Evolutionary conservation across 1,284 basidiomycete genomes (phyloP).

Genomic region (Flammula alnicola): DNA sequence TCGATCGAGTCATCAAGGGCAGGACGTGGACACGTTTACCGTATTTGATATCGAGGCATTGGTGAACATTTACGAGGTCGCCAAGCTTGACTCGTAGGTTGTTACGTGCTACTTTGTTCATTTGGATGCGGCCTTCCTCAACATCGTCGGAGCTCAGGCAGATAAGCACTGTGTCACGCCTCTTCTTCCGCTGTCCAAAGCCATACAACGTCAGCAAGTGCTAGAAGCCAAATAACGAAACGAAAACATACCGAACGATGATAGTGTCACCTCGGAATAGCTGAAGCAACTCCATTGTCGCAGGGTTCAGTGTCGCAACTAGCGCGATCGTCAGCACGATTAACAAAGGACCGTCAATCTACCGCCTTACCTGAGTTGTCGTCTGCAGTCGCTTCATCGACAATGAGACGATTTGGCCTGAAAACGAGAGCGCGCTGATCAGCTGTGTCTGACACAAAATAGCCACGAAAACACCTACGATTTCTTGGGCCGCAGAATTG

Average conservation of each 20-base stretch:
- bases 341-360: background rate
- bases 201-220: slow-evolving; percentile 4
- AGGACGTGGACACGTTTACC: slow-evolving; percentile 97
- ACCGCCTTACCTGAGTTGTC: slow-evolving; percentile 82
- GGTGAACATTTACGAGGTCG: slow-evolving; percentile 94
- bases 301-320: slow-evolving; percentile 94
- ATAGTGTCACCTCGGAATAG: slow-evolving; percentile 96
- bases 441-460: slow-evolving; percentile 14
- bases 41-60: slow-evolving; percentile 98
- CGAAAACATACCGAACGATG: slow-evolving; percentile 74
- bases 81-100: slow-evolving; percentile 98
- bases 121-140: slow-evolving; percentile 96
- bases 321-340: slow-evolving; percentile 21
- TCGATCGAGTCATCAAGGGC: slow-evolving; percentile 99
- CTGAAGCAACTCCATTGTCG: slow-evolving; percentile 94
- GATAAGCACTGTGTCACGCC: slow-evolving; percentile 95
- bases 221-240: background rate
- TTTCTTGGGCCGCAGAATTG: slow-evolving; percentile 94
- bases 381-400: slow-evolving; percentile 89
- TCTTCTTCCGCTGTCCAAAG: slow-evolving; percentile 83
- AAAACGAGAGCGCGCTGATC: slow-evolving; percentile 23
- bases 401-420: slow-evolving; percentile 93
- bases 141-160: slow-evolving; percentile 95
- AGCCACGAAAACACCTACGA: slow-evolving; percentile 64
- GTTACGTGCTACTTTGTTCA: slow-evolving; percentile 99